A percentile compares a stretch with the other conserved stretches of the same genome.
Conservation (phyloP, 1,139 yeast genomes). For the Kodamaea alishanica region DNA sequence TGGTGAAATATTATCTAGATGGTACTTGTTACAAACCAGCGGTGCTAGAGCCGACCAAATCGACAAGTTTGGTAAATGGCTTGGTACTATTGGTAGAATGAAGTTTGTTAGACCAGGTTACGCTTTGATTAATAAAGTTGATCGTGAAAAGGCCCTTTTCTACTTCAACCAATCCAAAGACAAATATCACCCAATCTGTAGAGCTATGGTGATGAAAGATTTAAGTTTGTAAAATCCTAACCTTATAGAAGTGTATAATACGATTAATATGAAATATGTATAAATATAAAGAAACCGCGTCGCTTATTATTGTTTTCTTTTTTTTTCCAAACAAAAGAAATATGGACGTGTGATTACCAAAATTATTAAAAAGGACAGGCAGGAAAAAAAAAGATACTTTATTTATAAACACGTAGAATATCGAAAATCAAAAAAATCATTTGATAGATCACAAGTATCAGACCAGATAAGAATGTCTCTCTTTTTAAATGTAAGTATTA, state of each 20-base stretch:
- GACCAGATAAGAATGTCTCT: slow-evolving; percentile 6
- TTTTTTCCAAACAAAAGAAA: no score
- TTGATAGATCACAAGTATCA: no score
- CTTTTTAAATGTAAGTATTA: slow-evolving; percentile 10
- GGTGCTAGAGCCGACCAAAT: slow-evolving; percentile 47
- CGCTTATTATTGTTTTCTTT: no score
- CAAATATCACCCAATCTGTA: slow-evolving; percentile 83
- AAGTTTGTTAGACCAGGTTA: slow-evolving; percentile 89
- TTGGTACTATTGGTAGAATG: slow-evolving; percentile 93
- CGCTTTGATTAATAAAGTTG: slow-evolving; percentile 58
- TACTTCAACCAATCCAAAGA: slow-evolving; percentile 59
- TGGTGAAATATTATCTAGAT: slow-evolving; percentile 79
- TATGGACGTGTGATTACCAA: no score
- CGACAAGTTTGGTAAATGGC: slow-evolving; percentile 66
- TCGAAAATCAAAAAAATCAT: no score
- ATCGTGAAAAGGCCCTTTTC: slow-evolving; percentile 58
- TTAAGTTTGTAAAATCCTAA: slow-evolving; percentile 28
- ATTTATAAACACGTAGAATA: no score
- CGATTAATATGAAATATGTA: no score
- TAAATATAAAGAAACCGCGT: no score
- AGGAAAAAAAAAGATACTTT: no score
- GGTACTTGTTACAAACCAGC: slow-evolving; percentile 61
- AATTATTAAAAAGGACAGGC: no score
- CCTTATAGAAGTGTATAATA: no score
- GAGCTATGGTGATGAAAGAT: slow-evolving; percentile 74